phyloP scores from a whole-genome alignment of 208 protist species.

The Trypanosoma boissoni region DNA sequence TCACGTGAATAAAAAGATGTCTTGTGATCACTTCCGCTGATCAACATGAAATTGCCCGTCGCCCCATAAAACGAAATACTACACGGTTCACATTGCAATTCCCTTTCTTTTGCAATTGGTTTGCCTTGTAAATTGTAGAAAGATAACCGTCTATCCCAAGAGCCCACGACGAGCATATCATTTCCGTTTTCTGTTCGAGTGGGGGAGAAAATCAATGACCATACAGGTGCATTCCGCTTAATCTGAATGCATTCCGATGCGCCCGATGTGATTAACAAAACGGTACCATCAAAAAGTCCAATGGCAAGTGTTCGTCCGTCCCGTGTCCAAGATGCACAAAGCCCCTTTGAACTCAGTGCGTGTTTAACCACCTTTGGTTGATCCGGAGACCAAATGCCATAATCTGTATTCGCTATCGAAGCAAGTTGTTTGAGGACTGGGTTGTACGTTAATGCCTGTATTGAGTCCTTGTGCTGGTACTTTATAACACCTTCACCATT shows the following conservation, averaged over 20 bases:
- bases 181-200: conserved; percentile 64
- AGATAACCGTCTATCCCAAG: conserved; percentile 95
- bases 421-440: conserved; percentile 85
- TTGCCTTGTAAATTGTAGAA: conserved; percentile 93
- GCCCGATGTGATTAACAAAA: conserved; percentile 32
- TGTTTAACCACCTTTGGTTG: conserved; percentile 90
- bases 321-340: conserved; percentile 92
- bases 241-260: conserved; percentile 36
- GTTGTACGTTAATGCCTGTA: conserved; percentile 94
- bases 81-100: conserved; percentile 94
- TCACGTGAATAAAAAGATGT: conserved; percentile 89
- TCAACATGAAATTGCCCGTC: conserved; percentile 92
- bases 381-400: conserved; percentile 95
- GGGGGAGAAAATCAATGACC: conserved; percentile 93
- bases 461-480: conserved; percentile 94
- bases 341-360: conserved; percentile 78
- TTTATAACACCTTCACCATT: conserved; percentile 94
- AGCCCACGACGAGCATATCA: conserved; percentile 93
- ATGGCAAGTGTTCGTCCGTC: conserved; percentile 93
- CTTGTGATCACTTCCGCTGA: conserved; percentile 92
- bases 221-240: conserved; percentile 89
- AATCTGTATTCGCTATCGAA: conserved; percentile 90
- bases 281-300: conserved; percentile 88
- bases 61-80: conserved; percentile 82
- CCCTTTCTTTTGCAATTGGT: conserved; percentile 57